Evolutionary conservation across 1,139 yeast species (phyloP).

Genomic region (Taphrina deformans): DNA sequence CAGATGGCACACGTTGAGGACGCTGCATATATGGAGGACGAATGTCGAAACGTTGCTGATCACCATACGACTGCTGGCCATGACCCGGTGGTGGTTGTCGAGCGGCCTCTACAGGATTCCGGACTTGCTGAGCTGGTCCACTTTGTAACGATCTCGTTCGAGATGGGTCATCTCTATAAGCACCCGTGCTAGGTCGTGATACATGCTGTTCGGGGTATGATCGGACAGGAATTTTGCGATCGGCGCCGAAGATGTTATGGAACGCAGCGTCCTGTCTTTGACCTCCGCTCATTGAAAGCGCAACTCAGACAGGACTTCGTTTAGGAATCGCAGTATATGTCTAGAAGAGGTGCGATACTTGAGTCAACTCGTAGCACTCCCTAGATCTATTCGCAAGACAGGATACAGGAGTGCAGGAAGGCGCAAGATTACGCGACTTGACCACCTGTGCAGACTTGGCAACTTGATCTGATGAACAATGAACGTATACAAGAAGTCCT

Average conservation of each 20-base stretch:
- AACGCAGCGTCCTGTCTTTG: conserved; percentile 28
- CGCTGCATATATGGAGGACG: not conserved
- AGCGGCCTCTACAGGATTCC: not conserved
- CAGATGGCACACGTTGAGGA: conserved; percentile 26
- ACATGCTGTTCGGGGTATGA: conserved; percentile 9
- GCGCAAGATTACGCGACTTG: not conserved
- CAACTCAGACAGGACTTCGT: conserved; percentile 8
- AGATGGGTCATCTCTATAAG: conserved; percentile 22
- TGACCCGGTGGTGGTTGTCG: conserved; percentile 9
- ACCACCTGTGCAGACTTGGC: not conserved
- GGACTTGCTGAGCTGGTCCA: not conserved
- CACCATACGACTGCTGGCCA: not conserved
- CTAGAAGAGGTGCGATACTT: not conserved
- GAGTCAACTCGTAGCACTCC: not conserved
- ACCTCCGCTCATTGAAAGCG: conserved; percentile 19
- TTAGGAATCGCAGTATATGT: not conserved
- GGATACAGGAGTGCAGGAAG: not conserved
- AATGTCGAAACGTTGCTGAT: not conserved
- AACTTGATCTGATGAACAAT: too few species aligned
- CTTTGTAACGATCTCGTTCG: conserved; percentile 22
- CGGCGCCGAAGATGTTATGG: conserved; percentile 14
- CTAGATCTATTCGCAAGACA: not conserved
- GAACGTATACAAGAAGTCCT: not conserved
- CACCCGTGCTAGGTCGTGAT: conserved; percentile 10
- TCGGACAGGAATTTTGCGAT: conserved; percentile 10